Base-by-base conservation (phyloP, 208 protist species). In the Leishmania tarentolae region DNA sequence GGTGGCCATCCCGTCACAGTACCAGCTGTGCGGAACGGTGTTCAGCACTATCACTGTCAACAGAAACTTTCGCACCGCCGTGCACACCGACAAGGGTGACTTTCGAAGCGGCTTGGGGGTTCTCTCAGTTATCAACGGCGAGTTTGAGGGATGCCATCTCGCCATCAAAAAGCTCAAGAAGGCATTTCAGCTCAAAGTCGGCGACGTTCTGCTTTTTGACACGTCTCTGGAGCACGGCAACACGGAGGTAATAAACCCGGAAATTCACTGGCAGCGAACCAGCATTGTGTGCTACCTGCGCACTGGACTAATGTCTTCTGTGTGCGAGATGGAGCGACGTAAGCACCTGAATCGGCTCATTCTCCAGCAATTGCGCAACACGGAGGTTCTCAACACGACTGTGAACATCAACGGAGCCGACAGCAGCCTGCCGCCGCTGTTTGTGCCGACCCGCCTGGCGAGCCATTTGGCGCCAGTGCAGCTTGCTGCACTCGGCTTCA, bases 1-100 rank as follows among this genome's bases (percentile, higher is more conserved):
- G 15, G 82, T 86, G 13, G 91, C 90, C 65, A 98, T 98, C 80
- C 94, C 96, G 11, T 65, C 85, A 6, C 82, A 87, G 72, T 95
- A 91, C 81, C 90, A 92, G 76, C 81, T 98, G 11, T 92, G 89
- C 79, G 88, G 86, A 31, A 98, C 94, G 28, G 94, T 95, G 1
- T 98, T 98, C 85, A 97, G 93, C 84, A 98, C 96, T 50, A 82
- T 98, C 65, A 98, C 94, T 17, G 94, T 98, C 8, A 98, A 98
- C 80, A 78, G 85, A 71, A 95, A 96, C 79, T 98, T 98, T 81
- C 84, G 96, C 65, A 98, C 94, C 17, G 94, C 94, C 15, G 91
- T 94, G 53, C 96, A 98, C 85, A 94, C 88, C 1, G 96, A 98
- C 80, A 89, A 69, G 42, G 94, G 94, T 17, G 96, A 98, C 73